Evolutionary conservation across 768 basidiomycete species (phyloP).

Genomic region (Roridomyces roridus): DNA sequence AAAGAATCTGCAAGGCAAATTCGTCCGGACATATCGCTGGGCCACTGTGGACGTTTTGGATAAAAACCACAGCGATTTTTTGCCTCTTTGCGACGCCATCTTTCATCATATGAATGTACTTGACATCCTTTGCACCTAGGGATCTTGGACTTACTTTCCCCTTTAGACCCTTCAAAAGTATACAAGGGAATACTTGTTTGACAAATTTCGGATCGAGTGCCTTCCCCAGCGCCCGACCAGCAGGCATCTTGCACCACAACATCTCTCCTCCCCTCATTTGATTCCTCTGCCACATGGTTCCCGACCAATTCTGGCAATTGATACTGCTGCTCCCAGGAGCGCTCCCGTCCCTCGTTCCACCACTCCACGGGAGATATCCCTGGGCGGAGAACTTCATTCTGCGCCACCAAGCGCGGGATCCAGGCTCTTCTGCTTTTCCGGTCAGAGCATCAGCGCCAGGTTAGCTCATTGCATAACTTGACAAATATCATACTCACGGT

Average conservation of each 20-base stretch:
- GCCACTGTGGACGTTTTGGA: conserved; percentile 84
- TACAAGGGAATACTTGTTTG: conserved; percentile 82
- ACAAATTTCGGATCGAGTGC: conserved; percentile 73
- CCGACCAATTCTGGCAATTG: conserved; percentile 66
- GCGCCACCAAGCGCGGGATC: conserved; percentile 53
- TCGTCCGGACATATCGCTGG: conserved; percentile 81
- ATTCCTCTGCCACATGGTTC: conserved; percentile 51
- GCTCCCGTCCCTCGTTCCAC: conserved; percentile 47
- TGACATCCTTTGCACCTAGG: conserved; percentile 24
- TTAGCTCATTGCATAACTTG: conserved; percentile 9
- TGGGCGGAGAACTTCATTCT: conserved; percentile 50
- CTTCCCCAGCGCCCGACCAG: conserved; percentile 53
- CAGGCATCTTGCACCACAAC: conserved; percentile 53
- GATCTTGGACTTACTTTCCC: conserved; percentile 18
- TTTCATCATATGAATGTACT: conserved; percentile 89
- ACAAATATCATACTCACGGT: conserved; percentile 17
- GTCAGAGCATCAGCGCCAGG: conserved; percentile 39
- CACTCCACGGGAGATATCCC: conserved; percentile 52
- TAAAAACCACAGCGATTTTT: conserved; percentile 80
- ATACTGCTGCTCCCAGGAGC: conserved; percentile 59
- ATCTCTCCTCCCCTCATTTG: conserved; percentile 48
- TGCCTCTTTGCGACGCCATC: conserved; percentile 75
- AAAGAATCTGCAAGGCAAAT: conserved; percentile 66
- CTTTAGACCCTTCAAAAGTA: conserved; percentile 83
- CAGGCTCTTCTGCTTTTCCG: conserved; percentile 40